phyloP scores from a whole-genome alignment of 1,284 basidiomycete species.

The Cryptococcus sp. region DNA sequence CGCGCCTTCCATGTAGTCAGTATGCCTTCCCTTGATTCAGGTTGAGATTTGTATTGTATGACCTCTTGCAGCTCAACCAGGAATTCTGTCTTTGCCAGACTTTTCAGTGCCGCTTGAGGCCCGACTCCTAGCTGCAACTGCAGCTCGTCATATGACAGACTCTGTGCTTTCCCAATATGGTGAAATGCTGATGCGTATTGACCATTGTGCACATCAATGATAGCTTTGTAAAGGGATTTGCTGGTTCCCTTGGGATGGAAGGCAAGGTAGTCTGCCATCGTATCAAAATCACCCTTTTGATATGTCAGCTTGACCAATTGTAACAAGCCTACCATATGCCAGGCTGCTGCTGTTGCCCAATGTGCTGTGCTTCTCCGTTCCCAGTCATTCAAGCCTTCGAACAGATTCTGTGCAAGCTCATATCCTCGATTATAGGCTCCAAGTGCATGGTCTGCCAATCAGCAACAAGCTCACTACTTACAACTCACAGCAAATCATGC shows the following conservation, averaged over 20 bases:
- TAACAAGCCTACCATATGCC: conserved; percentile 39
- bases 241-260: conserved; percentile 47
- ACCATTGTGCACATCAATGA: conserved; percentile 43
- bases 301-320: background rate
- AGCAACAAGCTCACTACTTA: background rate
- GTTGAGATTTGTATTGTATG: conserved; percentile 42
- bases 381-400: conserved; percentile 37
- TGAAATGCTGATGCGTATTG: conserved; percentile 40
- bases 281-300: conserved; percentile 39
- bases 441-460: conserved; percentile 35
- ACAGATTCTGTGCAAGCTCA: conserved; percentile 35
- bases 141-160: conserved; percentile 44
- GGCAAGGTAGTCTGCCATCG: conserved; percentile 45
- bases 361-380: conserved; percentile 41
- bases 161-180: conserved; percentile 46
- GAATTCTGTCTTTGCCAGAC: conserved; percentile 44
- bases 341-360: conserved; percentile 44
- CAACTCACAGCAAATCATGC: conserved; percentile 41
- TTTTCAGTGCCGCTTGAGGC: conserved; percentile 38
- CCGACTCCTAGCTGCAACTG: conserved; percentile 34
- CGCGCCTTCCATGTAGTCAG: conserved; percentile 31
- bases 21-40: conserved; percentile 32
- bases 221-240: conserved; percentile 50
- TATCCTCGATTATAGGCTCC: conserved; percentile 40
- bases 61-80: conserved; percentile 47